These are phyloP conservation scores for Camelina hispida DNA, from an alignment of 345 rosid species.

Conservation along the genomic window DNA sequence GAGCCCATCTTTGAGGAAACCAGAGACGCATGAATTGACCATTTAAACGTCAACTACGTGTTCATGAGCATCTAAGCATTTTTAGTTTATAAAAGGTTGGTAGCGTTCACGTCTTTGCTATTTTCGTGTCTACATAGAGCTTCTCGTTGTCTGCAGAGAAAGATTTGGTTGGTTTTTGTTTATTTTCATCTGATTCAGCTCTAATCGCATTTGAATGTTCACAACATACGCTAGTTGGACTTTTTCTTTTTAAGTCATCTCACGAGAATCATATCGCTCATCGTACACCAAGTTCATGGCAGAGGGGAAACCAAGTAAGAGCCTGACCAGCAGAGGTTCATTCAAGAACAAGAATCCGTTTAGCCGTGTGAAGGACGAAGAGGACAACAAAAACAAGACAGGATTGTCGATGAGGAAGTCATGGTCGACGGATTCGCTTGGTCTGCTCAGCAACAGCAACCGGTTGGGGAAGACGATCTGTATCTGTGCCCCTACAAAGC, in stretches of 20 bases:
- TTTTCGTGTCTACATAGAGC: conserved; percentile 17
- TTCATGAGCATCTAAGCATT: conserved; percentile 15
- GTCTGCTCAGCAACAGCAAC: conserved; percentile 34
- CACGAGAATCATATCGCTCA: neutral
- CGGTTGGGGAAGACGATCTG: conserved; percentile 33
- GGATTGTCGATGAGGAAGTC: conserved; percentile 43
- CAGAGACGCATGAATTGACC: conserved; percentile 37
- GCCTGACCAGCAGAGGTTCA: conserved; percentile 31
- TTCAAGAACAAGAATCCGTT: conserved; percentile 36
- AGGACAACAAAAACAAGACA: conserved; percentile 11
- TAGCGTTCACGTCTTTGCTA: conserved; percentile 42
- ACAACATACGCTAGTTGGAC: neutral
- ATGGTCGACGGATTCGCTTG: conserved; percentile 45
- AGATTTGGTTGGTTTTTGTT: conserved; percentile 17
- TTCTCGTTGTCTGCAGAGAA: conserved; percentile 2
- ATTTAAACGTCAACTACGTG: conserved; percentile 24
- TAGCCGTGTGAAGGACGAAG: conserved; percentile 33
- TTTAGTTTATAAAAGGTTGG: conserved; percentile 19
- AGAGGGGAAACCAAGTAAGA: conserved; percentile 34
- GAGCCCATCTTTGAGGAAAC: conserved; percentile 34
- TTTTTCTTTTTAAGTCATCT: neutral
- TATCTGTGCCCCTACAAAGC: conserved; percentile 42
- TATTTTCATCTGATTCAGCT: conserved; percentile 3
- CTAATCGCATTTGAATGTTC: neutral
- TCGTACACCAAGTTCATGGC: conserved; percentile 26